phyloP scores from a whole-genome alignment of 176 grass and related monocot genomes.

The Aegilops longissima region DNA sequence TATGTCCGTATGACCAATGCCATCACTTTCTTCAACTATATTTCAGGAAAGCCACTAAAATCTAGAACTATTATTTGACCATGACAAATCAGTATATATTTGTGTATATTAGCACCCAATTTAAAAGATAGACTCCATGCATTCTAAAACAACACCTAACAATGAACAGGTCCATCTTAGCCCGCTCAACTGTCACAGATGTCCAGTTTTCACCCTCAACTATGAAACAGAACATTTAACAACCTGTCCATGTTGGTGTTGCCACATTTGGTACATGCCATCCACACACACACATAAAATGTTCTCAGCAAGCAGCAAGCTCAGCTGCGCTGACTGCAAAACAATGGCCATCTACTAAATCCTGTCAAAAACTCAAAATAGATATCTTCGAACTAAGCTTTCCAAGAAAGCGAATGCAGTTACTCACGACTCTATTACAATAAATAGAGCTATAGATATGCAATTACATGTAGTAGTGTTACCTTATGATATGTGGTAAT shows the following conservation, averaged over 20 bases:
- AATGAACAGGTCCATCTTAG: not conserved
- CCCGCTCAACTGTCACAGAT: not conserved
- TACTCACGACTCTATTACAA: not conserved
- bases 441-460: constrained; percentile 10
- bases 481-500: constrained; percentile 82
- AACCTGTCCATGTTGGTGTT: not conserved
- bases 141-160: not conserved
- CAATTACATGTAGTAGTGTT: constrained; percentile 7
- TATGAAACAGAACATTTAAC: constrained; percentile 11
- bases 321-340: not conserved
- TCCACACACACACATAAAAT: not conserved
- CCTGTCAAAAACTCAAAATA: not conserved
- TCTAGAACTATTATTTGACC: not conserved
- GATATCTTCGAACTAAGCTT: constrained; percentile 19
- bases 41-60: not conserved
- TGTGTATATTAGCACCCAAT: not conserved
- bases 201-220: not conserved
- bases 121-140: not conserved
- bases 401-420: constrained; percentile 1
- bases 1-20: not conserved
- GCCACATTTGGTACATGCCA: not conserved
- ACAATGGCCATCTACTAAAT: not conserved
- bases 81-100: not conserved
- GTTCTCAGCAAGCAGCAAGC: not conserved
- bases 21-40: not conserved